Conservation (phyloP, 2,329 filamentous ascomycete species). For the Aspergillus caelatus region DNA sequence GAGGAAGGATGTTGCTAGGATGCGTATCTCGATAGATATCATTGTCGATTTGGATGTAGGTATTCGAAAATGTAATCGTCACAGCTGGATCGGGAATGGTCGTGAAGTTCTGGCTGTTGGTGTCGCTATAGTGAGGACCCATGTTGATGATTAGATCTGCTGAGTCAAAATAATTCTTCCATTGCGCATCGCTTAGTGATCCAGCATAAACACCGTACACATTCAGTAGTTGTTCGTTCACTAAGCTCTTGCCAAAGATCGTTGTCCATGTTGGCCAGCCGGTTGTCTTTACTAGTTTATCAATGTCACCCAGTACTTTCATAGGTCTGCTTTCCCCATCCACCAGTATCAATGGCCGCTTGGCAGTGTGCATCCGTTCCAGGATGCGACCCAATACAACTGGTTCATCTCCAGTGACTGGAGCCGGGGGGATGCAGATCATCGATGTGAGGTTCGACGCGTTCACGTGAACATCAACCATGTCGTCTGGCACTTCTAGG, state of each 20-base stretch:
- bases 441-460: slow-evolving; percentile 22
- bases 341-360: slow-evolving; percentile 54
- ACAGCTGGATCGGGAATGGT: slow-evolving; percentile 76
- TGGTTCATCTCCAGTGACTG: slow-evolving; percentile 11
- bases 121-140: slow-evolving; percentile 43
- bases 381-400: slow-evolving; percentile 39
- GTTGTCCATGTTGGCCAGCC: slow-evolving; percentile 53
- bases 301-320: slow-evolving; percentile 45
- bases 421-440: slow-evolving; percentile 16
- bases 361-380: slow-evolving; percentile 47
- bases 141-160: slow-evolving; percentile 44
- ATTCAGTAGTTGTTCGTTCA: slow-evolving; percentile 52
- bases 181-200: slow-evolving; percentile 37
- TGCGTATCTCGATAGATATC: slow-evolving; percentile 76
- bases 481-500: slow-evolving; percentile 58
- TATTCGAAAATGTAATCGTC: slow-evolving; percentile 80
- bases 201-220: slow-evolving; percentile 54
- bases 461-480: slow-evolving; percentile 43
- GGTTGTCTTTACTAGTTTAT: slow-evolving; percentile 47
- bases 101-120: slow-evolving; percentile 69
- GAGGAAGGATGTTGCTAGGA: slow-evolving; percentile 76
- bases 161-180: slow-evolving; percentile 33
- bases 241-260: slow-evolving; percentile 53
- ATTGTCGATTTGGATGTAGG: slow-evolving; percentile 66
- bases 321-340: slow-evolving; percentile 54